Conservation (phyloP, 371 early-diverging fungal genomes). For the Mucor ambiguus region DNA sequence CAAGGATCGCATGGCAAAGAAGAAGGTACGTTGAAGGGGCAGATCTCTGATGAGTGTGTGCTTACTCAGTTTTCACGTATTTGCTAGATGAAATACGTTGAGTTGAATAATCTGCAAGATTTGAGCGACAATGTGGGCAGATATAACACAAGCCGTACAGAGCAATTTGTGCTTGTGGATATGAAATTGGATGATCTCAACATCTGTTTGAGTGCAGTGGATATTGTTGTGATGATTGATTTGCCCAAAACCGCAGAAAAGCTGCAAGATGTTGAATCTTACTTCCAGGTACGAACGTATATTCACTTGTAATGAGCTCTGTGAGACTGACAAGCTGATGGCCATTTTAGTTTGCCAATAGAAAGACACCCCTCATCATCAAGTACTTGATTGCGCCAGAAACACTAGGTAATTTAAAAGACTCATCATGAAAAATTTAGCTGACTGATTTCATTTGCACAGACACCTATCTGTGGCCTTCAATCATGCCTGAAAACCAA, state of each 20-base stretch:
- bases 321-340: not conserved
- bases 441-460: not conserved
- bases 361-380: conserved; percentile 10
- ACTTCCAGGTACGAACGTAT: conserved; percentile 10
- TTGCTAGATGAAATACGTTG: conserved; percentile 2
- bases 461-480: not conserved
- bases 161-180: conserved; percentile 14
- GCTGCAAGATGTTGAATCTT: conserved; percentile 3
- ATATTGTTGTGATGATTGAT: conserved; percentile 16
- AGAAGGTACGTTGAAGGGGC: conserved; percentile 15
- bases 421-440: not conserved
- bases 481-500: not conserved
- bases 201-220: conserved; percentile 11
- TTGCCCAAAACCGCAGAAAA: conserved; percentile 3
- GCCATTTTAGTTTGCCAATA: not conserved
- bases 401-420: conserved; percentile 7
- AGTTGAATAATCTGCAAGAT: not conserved
- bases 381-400: conserved; percentile 19
- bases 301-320: too few species aligned
- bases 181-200: conserved; percentile 8
- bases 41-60: too few species aligned
- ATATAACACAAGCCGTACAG: conserved; percentile 8
- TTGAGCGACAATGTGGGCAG: not conserved
- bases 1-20: conserved; percentile 13
- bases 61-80: too few species aligned